These are phyloP conservation scores for Cryptosporidium andersoni DNA, from an alignment of 169 alveolate species.

Conservation along the genomic window DNA sequence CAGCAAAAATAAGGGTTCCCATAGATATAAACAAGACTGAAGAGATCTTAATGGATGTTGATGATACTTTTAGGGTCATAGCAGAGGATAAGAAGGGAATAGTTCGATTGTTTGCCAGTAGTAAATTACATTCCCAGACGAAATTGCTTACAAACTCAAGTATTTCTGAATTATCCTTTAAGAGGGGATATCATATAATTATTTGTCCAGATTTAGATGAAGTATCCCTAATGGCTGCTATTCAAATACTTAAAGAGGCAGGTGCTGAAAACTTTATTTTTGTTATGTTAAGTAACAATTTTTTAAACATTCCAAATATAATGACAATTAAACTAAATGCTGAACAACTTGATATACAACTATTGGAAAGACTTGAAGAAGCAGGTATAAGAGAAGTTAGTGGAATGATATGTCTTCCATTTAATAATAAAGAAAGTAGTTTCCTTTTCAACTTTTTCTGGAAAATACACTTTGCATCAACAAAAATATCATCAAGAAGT, in stretches of 20 bases:
- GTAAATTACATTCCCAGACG: constrained; percentile 21
- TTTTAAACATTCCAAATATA: background rate
- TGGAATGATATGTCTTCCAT: constrained; percentile 58
- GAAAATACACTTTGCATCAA: constrained; percentile 40
- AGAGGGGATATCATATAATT: constrained; percentile 28
- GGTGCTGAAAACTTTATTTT: constrained; percentile 53
- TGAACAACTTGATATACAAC: background rate
- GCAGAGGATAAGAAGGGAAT: constrained; percentile 19
- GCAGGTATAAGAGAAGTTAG: constrained; percentile 13
- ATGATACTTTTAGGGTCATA: constrained; percentile 13
- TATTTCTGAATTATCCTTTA: constrained; percentile 2
- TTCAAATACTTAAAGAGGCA: constrained; percentile 31
- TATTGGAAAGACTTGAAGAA: background rate
- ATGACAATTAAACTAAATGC: background rate
- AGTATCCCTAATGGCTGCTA: constrained; percentile 64
- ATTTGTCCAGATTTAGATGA: constrained; percentile 29
- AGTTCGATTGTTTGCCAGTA: background rate
- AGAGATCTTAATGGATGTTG: background rate
- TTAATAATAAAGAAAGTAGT: constrained; percentile 6
- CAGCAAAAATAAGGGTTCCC: constrained; percentile 40
- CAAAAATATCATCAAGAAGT: constrained; percentile 2
- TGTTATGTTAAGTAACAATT: background rate
- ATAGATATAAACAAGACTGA: background rate
- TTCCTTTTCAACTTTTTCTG: constrained; percentile 22
- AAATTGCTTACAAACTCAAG: constrained; percentile 35